Evolutionary conservation across 129 eudicot genomes (phyloP).

Genomic region (Sambucus nigra): DNA sequence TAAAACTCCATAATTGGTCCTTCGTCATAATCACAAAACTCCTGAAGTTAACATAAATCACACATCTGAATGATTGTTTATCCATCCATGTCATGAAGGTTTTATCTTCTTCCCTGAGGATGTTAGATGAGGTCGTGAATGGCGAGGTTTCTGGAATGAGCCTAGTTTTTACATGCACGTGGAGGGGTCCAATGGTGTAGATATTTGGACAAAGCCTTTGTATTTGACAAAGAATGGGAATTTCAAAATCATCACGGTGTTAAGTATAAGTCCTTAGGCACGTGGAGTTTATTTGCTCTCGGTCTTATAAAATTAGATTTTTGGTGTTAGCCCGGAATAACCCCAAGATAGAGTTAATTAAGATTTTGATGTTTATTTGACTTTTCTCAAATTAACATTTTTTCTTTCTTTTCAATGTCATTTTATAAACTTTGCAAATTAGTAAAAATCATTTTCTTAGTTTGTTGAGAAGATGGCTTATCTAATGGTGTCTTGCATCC

Average conservation of each 20-base stretch:
- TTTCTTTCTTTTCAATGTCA: too few relatives aligned
- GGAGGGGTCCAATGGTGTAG: conserved; percentile 57
- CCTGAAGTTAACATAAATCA: conserved; percentile 30
- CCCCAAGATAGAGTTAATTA: too few relatives aligned
- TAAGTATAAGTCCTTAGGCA: conserved; percentile 44
- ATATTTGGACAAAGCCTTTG: conserved; percentile 35
- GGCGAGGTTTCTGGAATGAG: conserved; percentile 10
- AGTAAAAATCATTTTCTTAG: too few relatives aligned
- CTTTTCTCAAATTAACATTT: too few relatives aligned
- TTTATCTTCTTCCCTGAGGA: conserved; percentile 41
- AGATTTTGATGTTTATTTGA: too few relatives aligned
- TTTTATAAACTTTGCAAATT: too few relatives aligned
- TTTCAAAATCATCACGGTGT: conserved; percentile 58
- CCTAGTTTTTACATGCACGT: conserved; percentile 31
- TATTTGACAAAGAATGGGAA: conserved; percentile 35
- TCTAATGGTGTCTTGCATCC: too few relatives aligned
- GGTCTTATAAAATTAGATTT: too few relatives aligned
- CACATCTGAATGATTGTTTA: conserved; percentile 18
- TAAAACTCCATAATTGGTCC: conserved; percentile 30
- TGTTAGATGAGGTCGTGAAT: conserved; percentile 22
- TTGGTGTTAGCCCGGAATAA: too few relatives aligned
- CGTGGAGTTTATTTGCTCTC: conserved; percentile 19
- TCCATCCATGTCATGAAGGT: conserved; percentile 32
- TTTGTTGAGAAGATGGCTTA: too few relatives aligned
- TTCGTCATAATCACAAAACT: conserved; percentile 16